Evolutionary conservation across 352 stramenopile species (phyloP), one percentile per base, ranked within the genome.

Genomic region (Globisporangium splendens): DNA sequence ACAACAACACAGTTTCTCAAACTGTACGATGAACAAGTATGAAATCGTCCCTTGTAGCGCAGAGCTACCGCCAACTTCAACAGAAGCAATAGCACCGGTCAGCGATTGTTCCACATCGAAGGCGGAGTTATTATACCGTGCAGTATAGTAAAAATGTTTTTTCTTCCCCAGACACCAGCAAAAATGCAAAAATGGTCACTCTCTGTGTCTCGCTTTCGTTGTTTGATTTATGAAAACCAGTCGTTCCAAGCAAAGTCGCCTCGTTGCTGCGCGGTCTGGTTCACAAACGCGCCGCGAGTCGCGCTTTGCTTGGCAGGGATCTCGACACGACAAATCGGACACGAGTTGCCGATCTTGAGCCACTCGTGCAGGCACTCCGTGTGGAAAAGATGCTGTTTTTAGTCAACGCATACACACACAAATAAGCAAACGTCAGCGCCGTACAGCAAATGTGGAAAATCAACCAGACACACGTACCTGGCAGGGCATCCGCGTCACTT

Each of bases 281-380:
- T 69, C 12, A 63, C 67, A 0, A 62, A 54, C 14, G 63, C 46
- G 14, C 48, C 69, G n/a, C 54, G 65, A 33, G 66, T 50, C 14
- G 60, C 52, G 5, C 60, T 76, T 28, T 70, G 62, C 50, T 91
- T 86, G 50, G 81, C 72, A 1, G 72, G 54, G 46, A 93, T 88
- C 55, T 89, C 76, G 3, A 90, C 79, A 42, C 82, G 81, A 50
- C 83, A 93, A 59, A 91, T 91, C 33, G 83, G 84, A 65, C 84
- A 93, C 55, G 80, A 91, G 62, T 91, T 91, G 48, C 84, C 80
- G 51, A 93, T 85, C 48, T 89, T 83, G 44, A 93, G 75, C 84
- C 84, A 93, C 54, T 91, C 67, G 57, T 82, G 78, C 38, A 93
- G 64, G 51, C 83, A 93, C 11, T 74, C 68, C 15, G 79, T 88